These are phyloP conservation scores for Microglena sp. DNA, from an alignment of 139 green algal species.

Conservation along the genomic window DNA sequence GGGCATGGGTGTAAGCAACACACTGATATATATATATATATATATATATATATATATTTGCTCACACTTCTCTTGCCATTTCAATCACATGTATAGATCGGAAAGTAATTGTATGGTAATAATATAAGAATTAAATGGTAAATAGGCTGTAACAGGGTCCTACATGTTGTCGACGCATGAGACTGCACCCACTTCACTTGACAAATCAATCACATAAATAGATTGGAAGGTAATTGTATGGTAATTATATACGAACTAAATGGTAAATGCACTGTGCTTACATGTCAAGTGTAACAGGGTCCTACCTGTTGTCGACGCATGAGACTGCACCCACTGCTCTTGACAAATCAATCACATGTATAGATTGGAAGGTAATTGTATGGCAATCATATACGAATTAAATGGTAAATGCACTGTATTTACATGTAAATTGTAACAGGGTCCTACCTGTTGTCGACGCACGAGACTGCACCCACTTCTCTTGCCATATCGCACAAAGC, in stretches of 20 bases:
- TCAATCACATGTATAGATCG: not conserved
- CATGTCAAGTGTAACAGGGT: too few relatives aligned
- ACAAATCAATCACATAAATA: too few relatives aligned
- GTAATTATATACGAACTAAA: too few relatives aligned
- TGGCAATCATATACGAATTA: too few relatives aligned
- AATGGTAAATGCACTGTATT: too few relatives aligned
- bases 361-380: too few relatives aligned
- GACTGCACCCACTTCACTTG: not conserved
- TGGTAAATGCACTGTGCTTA: too few relatives aligned
- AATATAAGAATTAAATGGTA: not conserved
- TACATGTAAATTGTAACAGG: not conserved
- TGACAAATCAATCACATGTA: too few relatives aligned
- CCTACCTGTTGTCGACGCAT: slow-evolving; percentile 5
- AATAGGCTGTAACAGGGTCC: too few relatives aligned
- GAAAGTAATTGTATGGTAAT: not conserved
- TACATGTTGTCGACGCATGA: slow-evolving; percentile 6
- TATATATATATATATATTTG: not conserved
- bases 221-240: too few relatives aligned
- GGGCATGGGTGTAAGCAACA: too few relatives aligned
- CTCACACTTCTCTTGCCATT: not conserved
- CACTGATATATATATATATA: not conserved
- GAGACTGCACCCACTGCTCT: not conserved
- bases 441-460: slow-evolving; percentile 97
- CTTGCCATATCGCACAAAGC: slow-evolving; percentile 62
- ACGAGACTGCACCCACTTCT: slow-evolving; percentile 64